A percentile compares a stretch with the other conserved stretches of the same genome.
These are phyloP conservation scores for Rhizopus delemar DNA, from an alignment of 371 early-diverging fungal species.

Conservation along the genomic window DNA sequence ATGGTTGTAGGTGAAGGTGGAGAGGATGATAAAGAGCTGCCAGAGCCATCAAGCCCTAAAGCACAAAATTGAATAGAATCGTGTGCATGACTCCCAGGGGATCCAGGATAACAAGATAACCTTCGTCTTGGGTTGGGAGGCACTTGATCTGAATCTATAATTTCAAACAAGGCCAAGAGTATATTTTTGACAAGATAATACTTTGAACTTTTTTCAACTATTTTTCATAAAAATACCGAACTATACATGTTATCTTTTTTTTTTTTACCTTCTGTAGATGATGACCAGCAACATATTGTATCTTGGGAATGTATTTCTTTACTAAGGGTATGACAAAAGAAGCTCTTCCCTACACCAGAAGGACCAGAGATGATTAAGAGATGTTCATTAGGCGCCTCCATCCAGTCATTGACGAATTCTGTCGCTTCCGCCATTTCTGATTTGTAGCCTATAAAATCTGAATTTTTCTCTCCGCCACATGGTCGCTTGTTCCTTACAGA, in stretches of 20 bases:
- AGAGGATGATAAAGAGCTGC: slow-evolving; percentile 12
- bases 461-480: slow-evolving; percentile 29
- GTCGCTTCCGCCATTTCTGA: slow-evolving; percentile 47
- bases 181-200: slow-evolving; percentile 54
- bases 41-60: neutral
- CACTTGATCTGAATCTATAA: slow-evolving; percentile 40
- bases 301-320: slow-evolving; percentile 19
- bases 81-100: slow-evolving; percentile 3
- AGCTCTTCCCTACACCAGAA: slow-evolving; percentile 50
- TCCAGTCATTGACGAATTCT: slow-evolving; percentile 48
- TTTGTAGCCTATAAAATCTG: slow-evolving; percentile 56
- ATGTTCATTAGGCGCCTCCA: slow-evolving; percentile 39
- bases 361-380: slow-evolving; percentile 43
- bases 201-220: slow-evolving; percentile 59
- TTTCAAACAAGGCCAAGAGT: slow-evolving; percentile 52
- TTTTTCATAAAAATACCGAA: neutral
- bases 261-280: slow-evolving; percentile 51
- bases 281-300: slow-evolving; percentile 43
- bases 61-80: slow-evolving; percentile 9
- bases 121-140: slow-evolving; percentile 28
- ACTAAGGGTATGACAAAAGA: slow-evolving; percentile 38
- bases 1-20: slow-evolving; percentile 22
- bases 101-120: slow-evolving; percentile 15
- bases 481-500: slow-evolving; percentile 42
- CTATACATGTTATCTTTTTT: slow-evolving; percentile 8